phyloP scores from a whole-genome alignment of 257 asterid genomes.

The Solanum dulcamara region DNA sequence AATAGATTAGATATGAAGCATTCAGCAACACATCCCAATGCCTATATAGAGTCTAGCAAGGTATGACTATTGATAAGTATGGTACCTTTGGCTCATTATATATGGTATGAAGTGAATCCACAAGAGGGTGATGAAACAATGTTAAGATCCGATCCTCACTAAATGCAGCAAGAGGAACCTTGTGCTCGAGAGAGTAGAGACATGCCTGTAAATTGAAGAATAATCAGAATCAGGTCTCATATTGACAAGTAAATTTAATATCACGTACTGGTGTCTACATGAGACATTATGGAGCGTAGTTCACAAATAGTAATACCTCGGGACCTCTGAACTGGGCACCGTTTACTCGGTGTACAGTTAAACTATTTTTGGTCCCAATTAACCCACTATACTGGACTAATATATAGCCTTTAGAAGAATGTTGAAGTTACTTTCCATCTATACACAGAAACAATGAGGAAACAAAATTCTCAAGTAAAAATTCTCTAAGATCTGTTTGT shows the following conservation, averaged over 20 bases:
- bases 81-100: slow-evolving; percentile 93
- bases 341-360: neutral
- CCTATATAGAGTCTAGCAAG: neutral
- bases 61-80: neutral
- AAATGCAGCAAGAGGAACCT: slow-evolving; percentile 81
- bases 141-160: slow-evolving; percentile 72
- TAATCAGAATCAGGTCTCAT: neutral
- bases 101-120: slow-evolving; percentile 76
- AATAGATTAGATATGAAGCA: slow-evolving; percentile 10
- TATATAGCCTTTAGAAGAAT: neutral
- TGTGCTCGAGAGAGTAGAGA: slow-evolving; percentile 62
- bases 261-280: neutral
- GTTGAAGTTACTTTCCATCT: neutral
- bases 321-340: neutral
- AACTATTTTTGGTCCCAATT: neutral
- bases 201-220: slow-evolving; percentile 48
- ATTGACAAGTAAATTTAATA: neutral
- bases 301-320: neutral
- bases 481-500: neutral
- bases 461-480: neutral
- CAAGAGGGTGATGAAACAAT: slow-evolving; percentile 83
- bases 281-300: neutral
- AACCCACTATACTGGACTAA: neutral
- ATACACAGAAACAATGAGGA: neutral
- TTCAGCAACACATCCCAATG: neutral